These are phyloP conservation scores for Trametes polyzona DNA, from an alignment of 1,284 basidiomycete genomes.

Conservation along the genomic window DNA sequence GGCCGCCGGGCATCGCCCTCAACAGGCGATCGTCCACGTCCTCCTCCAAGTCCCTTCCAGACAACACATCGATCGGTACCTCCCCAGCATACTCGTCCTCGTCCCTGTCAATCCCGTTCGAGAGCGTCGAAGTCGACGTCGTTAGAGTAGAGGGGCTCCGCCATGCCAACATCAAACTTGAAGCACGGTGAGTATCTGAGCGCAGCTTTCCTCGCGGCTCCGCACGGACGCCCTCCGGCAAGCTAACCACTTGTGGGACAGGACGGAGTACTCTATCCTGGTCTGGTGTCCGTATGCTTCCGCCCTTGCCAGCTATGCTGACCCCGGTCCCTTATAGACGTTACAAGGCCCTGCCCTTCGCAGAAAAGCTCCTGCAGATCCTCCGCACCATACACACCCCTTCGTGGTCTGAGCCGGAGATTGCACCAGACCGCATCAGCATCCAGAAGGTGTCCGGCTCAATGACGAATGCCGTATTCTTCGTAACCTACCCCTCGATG, in stretches of 20 bases:
- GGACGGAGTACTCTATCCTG: constrained; percentile 28
- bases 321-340: constrained; percentile 48
- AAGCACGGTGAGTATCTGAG: constrained; percentile 67
- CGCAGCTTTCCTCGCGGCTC: constrained; percentile 18
- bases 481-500: constrained; percentile 69
- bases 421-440: constrained; percentile 56
- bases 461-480: constrained; percentile 93
- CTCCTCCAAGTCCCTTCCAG: constrained; percentile 28
- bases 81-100: constrained; percentile 41
- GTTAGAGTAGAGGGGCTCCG: constrained; percentile 64
- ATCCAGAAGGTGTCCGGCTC: constrained; percentile 88
- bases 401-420: constrained; percentile 54
- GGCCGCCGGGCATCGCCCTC: constrained; percentile 21
- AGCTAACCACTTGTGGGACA: constrained; percentile 29
- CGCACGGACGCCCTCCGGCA: constrained; percentile 29
- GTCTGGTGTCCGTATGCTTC: constrained; percentile 27
- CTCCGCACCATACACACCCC: constrained; percentile 57
- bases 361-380: constrained; percentile 59
- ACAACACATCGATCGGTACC: constrained; percentile 24
- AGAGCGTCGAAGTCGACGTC: constrained; percentile 46
- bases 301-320: constrained; percentile 13
- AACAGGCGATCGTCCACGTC: constrained; percentile 26
- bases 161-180: constrained; percentile 63
- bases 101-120: constrained; percentile 45
- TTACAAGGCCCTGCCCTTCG: constrained; percentile 66